Evolutionary conservation across 108 stramenopile species (phyloP), one percentile per base, ranked within the genome.

Genomic region (Aureococcus anophagefferens): DNA sequence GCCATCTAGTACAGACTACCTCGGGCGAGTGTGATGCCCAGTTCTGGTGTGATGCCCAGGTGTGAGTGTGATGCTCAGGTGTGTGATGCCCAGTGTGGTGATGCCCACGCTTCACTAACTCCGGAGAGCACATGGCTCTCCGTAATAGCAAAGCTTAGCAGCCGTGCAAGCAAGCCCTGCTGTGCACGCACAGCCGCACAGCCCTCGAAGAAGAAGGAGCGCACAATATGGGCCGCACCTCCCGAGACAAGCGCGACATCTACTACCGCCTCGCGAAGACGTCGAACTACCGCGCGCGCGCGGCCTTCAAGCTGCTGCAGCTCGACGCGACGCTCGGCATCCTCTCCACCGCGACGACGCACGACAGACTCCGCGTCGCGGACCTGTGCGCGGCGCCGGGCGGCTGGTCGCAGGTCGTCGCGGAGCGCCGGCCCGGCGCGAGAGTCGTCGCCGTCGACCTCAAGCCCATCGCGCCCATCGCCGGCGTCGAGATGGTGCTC

Each of bases 221-320:
- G n/a, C n/a, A n/a, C n/a, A n/a, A n/a, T n/a, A 77, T 77, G 76
- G 76, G 76, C 1, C 25, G 17, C 37, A 66, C 35, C n/a, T 64
- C 45, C 35, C 81, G 81, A 63, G 84, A 84, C 72, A 81, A 82
- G 64, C 67, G 84, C 29, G 86, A 87, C 45, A 83, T 86, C 21
- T 87, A 86, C 76, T 87, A 87, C 75, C 79, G 86, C 36, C 82
- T 80, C 40, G 86, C 86, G 9, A 87, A 80, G 68, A 76, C 72
- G 64, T 21, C 70, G 14, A 69, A 69, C 21, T 86, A 81, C 63
- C 79, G 86, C 31, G 85, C 86, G 0, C 72, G 86, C 18, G 78
- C 80, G 59, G 86, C 86, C 31, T 87, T 84, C 84, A 87, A 87
- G 71, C 77, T 87, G 35, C 77, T 87, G 63, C 86, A 87, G 46